Evolutionary conservation across 371 early-diverging fungal species (phyloP).

Genomic region (Paraphysoderma sedebokerense): DNA sequence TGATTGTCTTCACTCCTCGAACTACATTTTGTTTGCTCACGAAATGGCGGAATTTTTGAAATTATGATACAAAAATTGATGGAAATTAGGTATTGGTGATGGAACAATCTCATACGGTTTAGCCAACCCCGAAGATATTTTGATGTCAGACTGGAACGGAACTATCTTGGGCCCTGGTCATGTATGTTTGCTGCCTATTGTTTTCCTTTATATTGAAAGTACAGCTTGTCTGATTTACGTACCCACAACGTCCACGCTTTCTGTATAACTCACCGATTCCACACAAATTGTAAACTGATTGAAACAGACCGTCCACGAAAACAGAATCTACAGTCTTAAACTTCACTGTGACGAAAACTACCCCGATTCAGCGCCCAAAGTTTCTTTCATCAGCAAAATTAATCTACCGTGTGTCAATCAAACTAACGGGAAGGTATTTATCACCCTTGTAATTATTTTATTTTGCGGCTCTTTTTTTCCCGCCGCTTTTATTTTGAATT

Average conservation of each 20-base stretch:
- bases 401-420: constrained; percentile 80
- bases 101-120: constrained; percentile 88
- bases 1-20: too few relatives aligned
- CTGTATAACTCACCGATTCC: background rate
- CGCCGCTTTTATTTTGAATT: background rate
- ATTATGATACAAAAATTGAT: too few relatives aligned
- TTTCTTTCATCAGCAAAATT: constrained; percentile 64
- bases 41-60: too few relatives aligned
- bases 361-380: constrained; percentile 63
- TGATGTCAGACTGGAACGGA: constrained; percentile 80
- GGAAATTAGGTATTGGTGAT: constrained; percentile 63
- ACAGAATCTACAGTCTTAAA: constrained; percentile 77
- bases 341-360: constrained; percentile 71
- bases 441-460: background rate
- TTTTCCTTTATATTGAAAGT: background rate
- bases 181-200: constrained; percentile 27
- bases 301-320: constrained; percentile 71
- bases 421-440: constrained; percentile 48
- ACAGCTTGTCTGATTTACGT: background rate
- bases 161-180: constrained; percentile 90
- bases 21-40: too few relatives aligned
- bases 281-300: background rate
- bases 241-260: background rate
- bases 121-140: constrained; percentile 64
- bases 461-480: background rate